phyloP scores from a whole-genome alignment of 23 red algal genomes.

The Agarophyton chilense region DNA sequence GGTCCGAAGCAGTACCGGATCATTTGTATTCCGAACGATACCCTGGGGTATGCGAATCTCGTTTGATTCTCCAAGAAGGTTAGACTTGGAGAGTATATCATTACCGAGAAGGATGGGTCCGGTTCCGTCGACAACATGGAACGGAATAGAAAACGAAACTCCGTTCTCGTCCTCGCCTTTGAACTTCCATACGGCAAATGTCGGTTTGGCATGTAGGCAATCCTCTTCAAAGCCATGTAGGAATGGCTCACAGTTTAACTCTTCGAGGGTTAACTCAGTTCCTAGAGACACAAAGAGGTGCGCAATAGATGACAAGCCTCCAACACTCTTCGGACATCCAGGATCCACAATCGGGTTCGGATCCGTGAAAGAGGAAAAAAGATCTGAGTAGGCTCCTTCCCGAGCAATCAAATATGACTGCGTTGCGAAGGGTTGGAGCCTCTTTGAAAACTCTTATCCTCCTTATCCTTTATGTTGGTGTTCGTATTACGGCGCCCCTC shows the following conservation, averaged over 20 bases:
- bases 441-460: not conserved
- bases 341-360: not conserved
- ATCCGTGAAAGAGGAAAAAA: not conserved
- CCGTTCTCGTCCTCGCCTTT: not conserved
- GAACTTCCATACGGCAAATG: not conserved
- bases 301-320: not conserved
- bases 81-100: not conserved
- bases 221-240: slow-evolving; percentile 8
- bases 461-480: slow-evolving; percentile 2
- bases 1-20: not conserved
- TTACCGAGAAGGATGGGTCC: not conserved
- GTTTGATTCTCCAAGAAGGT: slow-evolving; percentile 2
- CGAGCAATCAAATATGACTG: not conserved
- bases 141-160: not conserved
- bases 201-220: too few relatives aligned
- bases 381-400: not conserved
- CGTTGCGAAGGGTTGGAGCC: not conserved
- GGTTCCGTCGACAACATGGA: slow-evolving; percentile 6
- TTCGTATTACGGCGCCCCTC: too few relatives aligned
- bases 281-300: not conserved
- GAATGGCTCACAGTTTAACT: not conserved
- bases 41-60: not conserved
- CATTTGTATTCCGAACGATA: not conserved
- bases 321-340: not conserved
- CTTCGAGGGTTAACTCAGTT: not conserved